Conservation (phyloP, 2,329 filamentous ascomycete species). For the Chaetomiaceae sp. region DNA sequence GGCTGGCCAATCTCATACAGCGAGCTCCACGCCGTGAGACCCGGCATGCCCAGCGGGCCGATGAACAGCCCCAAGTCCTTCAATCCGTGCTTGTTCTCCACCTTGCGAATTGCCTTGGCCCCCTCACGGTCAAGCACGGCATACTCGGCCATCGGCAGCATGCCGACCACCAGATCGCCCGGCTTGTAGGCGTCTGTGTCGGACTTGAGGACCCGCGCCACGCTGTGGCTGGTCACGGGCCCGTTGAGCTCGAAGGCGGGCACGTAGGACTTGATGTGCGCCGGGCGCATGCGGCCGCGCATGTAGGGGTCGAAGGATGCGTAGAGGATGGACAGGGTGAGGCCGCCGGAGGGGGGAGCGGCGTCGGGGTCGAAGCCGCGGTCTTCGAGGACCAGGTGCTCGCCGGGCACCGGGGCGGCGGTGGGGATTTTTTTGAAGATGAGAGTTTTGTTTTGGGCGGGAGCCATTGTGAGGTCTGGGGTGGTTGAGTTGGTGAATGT, state of each 20-base stretch:
- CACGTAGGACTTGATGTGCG: constrained; percentile 62
- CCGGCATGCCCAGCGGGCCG: constrained; percentile 56
- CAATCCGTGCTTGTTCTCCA: constrained; percentile 66
- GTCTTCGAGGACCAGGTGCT: constrained; percentile 65
- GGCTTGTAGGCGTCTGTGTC: constrained; percentile 54
- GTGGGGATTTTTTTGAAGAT: constrained; percentile 67
- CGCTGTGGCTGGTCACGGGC: constrained; percentile 59
- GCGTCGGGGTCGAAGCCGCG: constrained; percentile 62
- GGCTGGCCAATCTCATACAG: constrained; percentile 69
- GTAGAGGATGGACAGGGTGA: constrained; percentile 67
- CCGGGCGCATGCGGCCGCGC: constrained; percentile 70
- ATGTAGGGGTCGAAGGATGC: constrained; percentile 81
- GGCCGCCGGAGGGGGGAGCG: constrained; percentile 57
- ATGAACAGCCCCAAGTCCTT: constrained; percentile 62
- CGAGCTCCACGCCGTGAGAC: constrained; percentile 48
- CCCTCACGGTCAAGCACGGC: constrained; percentile 44
- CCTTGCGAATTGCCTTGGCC: constrained; percentile 43
- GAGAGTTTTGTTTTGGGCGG: constrained; percentile 60
- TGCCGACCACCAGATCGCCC: constrained; percentile 62
- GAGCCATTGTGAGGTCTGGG: constrained; percentile 40
- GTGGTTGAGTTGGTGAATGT: no score
- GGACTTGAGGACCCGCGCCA: constrained; percentile 69
- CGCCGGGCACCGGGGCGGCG: constrained; percentile 62
- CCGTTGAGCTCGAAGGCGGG: constrained; percentile 57
- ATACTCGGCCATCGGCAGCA: constrained; percentile 67